phyloP scores from a whole-genome alignment of 164 flowering plant genomes.

The Saururus chinensis region DNA sequence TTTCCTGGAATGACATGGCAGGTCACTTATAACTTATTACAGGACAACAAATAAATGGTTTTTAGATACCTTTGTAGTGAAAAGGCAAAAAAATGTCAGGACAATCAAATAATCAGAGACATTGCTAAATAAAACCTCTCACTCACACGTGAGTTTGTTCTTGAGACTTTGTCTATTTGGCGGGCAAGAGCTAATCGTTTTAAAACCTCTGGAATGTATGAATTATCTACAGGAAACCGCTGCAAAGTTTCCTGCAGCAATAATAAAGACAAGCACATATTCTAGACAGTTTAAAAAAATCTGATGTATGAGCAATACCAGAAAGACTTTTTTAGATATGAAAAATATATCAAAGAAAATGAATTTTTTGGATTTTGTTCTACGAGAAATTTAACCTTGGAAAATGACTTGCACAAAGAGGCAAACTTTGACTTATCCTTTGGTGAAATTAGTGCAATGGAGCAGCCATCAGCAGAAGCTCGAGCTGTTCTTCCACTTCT shows the following conservation, averaged over 20 bases:
- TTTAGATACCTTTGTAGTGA: too few relatives aligned
- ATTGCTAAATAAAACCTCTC: too few relatives aligned
- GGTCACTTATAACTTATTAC: too few relatives aligned
- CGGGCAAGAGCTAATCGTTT: slow-evolving; percentile 81
- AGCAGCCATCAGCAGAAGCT: slow-evolving; percentile 88
- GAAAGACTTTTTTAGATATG: neutral
- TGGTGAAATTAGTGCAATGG: slow-evolving; percentile 77
- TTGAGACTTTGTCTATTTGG: slow-evolving; percentile 68
- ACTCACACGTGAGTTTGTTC: slow-evolving; percentile 47
- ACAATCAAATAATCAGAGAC: too few relatives aligned
- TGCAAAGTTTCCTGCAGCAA: slow-evolving; percentile 59
- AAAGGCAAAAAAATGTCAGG: too few relatives aligned
- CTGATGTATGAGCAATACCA: neutral
- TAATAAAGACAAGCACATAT: neutral
- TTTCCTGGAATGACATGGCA: slow-evolving; percentile 37
- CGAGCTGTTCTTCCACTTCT: slow-evolving; percentile 99
- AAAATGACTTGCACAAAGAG: slow-evolving; percentile 76
- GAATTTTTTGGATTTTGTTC: neutral
- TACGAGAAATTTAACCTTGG: slow-evolving; percentile 44
- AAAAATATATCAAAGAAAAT: neutral
- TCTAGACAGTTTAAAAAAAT: neutral
- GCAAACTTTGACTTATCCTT: slow-evolving; percentile 78
- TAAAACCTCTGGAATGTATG: slow-evolving; percentile 78
- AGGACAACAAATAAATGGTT: too few relatives aligned
- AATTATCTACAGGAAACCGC: slow-evolving; percentile 66